A percentile compares a stretch with the other conserved stretches of the same genome.
These are phyloP conservation scores for Incumbomyces delicatus DNA, from an alignment of 2,329 filamentous ascomycete species.

Conservation along the genomic window DNA sequence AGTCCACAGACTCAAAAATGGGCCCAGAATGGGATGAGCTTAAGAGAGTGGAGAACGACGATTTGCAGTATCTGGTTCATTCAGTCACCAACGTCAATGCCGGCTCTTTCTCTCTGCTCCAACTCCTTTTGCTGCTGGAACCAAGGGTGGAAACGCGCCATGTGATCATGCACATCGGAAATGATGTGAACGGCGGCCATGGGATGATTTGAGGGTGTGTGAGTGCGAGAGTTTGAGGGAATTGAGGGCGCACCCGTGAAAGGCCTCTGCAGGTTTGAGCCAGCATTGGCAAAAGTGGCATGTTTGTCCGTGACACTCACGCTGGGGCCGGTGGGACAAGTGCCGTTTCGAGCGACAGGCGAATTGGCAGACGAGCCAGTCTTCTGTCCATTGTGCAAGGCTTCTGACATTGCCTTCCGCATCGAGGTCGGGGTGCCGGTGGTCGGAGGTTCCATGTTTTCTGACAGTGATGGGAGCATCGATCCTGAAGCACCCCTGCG, in stretches of 20 bases:
- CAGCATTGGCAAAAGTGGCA: not conserved
- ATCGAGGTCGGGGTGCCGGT: not conserved
- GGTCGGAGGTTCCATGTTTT: not conserved
- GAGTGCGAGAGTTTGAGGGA: not conserved
- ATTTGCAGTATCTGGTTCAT: not conserved
- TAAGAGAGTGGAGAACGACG: not conserved
- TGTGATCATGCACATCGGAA: constrained; percentile 1
- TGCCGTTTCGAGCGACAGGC: not conserved
- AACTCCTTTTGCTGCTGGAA: not conserved
- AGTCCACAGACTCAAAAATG: not conserved
- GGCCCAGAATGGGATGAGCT: not conserved
- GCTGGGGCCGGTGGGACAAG: not conserved
- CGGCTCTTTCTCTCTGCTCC: not conserved
- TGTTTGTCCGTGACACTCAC: not conserved
- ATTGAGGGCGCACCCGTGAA: not conserved
- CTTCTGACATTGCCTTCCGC: not conserved
- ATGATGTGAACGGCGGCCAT: not conserved
- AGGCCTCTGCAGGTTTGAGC: not conserved
- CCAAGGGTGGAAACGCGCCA: not conserved
- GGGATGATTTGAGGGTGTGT: constrained; percentile 1
- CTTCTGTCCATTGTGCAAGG: not conserved
- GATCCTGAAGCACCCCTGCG: constrained; percentile 6
- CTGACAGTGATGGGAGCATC: constrained; percentile 2
- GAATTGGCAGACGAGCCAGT: not conserved
- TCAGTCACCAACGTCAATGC: not conserved